Evolutionary conservation across 148 eudicot genomes (phyloP), one percentile per base, ranked within the genome.

Genomic region (Polygonum maritimum): DNA sequence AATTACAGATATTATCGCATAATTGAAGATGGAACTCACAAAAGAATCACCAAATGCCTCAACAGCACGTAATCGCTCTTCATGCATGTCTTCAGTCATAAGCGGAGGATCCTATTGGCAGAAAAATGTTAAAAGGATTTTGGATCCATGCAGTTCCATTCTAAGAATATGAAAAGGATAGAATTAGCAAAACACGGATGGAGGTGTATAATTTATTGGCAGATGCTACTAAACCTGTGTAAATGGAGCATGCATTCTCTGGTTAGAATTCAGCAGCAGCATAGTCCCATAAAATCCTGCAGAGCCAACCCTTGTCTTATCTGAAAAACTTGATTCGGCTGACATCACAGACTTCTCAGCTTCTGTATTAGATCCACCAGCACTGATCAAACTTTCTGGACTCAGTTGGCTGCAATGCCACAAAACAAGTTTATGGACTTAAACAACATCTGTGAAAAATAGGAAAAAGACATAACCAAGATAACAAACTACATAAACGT

Each of bases 81-180:
- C 98, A 83, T 92, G 98, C 97, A 95, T 95, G 82, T 95, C 98
- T 87, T 94, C 98, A 6, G 98, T 95, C 98, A 95, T 95, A 75
- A 84, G 87, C 75, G 97, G 98, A 76, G 97, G 85, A 74, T 95
- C 96, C 98, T 91, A 77, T 74, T 78, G 78, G 48, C 78, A 80
- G 51, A 76, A 48, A 38, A 63, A 62, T 54, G 51, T 7, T 60
- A 52, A 26, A 26, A 62, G 69, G 58, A 39, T 26, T 76, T 26
- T 7, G 67, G 14, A 67, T n/a, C 2, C 3, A 76, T 51, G 47
- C 63, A 35, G 22, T 35, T 76, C 12, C n/a, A 21, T 67, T 67
- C 45, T 15, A 69, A 39, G 76, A 47, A 26, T 4, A 11, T 35
- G 48, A 76, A 35, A 26, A 54, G 26, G 62, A 48, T 73, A 75